Conservation (phyloP, 148 eudicot genomes). For the Rhododendron williamsianum region DNA sequence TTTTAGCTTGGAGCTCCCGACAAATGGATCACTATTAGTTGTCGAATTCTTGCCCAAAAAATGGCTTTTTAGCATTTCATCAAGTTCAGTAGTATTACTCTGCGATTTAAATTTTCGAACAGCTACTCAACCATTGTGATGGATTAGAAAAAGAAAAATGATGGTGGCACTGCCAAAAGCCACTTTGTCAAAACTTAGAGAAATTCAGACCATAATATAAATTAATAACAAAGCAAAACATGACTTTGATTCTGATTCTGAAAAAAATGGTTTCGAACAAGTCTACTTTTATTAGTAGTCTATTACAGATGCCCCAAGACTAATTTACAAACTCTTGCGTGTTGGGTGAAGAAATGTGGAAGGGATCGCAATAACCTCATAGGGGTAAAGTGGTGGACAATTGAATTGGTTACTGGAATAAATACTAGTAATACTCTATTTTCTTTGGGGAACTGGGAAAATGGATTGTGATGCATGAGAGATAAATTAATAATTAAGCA, state of each 20-base stretch:
- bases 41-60: neutral
- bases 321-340: neutral
- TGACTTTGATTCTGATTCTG: neutral
- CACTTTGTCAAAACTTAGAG: neutral
- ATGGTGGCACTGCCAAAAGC: neutral
- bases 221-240: neutral
- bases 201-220: neutral
- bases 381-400: neutral
- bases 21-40: neutral
- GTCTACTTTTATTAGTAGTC: neutral
- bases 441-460: neutral
- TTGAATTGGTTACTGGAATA: neutral
- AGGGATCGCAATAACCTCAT: neutral
- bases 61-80: neutral
- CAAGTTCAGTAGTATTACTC: neutral
- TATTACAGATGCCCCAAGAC: neutral
- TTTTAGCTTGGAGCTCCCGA: neutral
- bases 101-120: neutral
- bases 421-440: neutral
- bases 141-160: neutral
- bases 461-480: neutral
- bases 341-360: neutral
- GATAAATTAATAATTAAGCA: conserved; percentile 5
- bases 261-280: neutral
- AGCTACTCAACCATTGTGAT: neutral